phyloP scores from a whole-genome alignment of 805 yeast genomes.

The Wickerhamiella galacta region DNA sequence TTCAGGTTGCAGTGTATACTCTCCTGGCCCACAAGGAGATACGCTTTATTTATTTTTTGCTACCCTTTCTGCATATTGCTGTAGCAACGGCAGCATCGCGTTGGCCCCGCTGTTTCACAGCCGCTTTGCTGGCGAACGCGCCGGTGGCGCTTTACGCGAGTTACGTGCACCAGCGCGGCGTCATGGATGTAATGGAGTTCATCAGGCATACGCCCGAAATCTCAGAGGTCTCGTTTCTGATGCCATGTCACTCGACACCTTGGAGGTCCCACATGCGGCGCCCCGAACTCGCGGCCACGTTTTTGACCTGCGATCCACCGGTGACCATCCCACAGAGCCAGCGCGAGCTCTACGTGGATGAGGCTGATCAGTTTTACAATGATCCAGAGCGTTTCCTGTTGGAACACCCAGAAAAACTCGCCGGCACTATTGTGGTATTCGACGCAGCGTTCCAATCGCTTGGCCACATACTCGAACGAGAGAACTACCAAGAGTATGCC shows the following conservation, averaged over 20 bases:
- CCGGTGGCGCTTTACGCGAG: constrained; percentile 36
- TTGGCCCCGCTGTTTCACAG: constrained; percentile 4
- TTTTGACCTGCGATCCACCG: constrained; percentile 88
- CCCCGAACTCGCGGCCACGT: constrained; percentile 37
- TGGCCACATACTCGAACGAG: constrained; percentile 24
- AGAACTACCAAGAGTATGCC: constrained; percentile 21
- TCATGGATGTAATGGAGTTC: constrained; percentile 43
- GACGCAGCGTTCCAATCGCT: constrained; percentile 39
- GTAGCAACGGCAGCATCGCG: constrained; percentile 28
- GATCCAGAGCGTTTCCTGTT: constrained; percentile 43
- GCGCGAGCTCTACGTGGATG: constrained; percentile 49
- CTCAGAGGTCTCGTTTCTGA: constrained; percentile 56
- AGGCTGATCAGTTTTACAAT: constrained; percentile 68
- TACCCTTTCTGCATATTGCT: constrained; percentile 50
- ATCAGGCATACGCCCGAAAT: constrained; percentile 29
- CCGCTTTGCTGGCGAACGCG: constrained; percentile 25
- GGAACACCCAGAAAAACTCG: constrained; percentile 26
- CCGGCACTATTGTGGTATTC: constrained; percentile 41
- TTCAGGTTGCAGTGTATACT: constrained; percentile 44
- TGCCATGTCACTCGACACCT: constrained; percentile 97
- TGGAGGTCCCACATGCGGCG: constrained; percentile 75
- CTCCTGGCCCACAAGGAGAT: constrained; percentile 73
- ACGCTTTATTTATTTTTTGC: constrained; percentile 70
- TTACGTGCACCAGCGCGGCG: constrained; percentile 74
- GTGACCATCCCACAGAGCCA: constrained; percentile 20